These are phyloP conservation scores for Diaporthe citriasiana DNA, from an alignment of 2,329 filamentous ascomycete genomes.

Conservation along the genomic window DNA sequence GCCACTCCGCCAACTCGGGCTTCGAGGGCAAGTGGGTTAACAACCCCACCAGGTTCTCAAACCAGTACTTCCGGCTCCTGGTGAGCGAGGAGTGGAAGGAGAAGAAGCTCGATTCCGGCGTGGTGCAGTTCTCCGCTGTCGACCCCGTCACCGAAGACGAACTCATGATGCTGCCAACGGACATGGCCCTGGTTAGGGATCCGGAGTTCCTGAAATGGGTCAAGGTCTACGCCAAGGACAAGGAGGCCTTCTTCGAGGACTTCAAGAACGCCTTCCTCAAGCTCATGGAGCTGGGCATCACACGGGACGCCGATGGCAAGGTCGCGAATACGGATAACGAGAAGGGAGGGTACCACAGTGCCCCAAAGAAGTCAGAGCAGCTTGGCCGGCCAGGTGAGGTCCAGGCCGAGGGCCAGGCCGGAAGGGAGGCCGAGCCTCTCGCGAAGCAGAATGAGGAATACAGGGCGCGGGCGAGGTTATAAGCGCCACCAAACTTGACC, in stretches of 20 bases:
- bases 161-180: conserved; percentile 77
- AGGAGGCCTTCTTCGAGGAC: conserved; percentile 73
- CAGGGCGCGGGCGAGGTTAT: conserved; percentile 56
- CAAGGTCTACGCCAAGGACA: conserved; percentile 70
- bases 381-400: conserved; percentile 51
- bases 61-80: conserved; percentile 54
- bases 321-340: conserved; percentile 70
- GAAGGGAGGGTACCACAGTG: conserved; percentile 56
- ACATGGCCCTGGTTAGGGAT: conserved; percentile 71
- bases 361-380: conserved; percentile 50
- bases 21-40: conserved; percentile 56
- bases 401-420: conserved; percentile 48
- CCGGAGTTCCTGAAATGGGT: conserved; percentile 68
- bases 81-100: conserved; percentile 56
- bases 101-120: conserved; percentile 64
- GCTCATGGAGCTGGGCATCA: conserved; percentile 72
- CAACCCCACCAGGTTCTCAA: conserved; percentile 55
- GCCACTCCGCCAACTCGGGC: conserved; percentile 63
- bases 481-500: conserved; percentile 18
- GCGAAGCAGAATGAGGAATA: conserved; percentile 54
- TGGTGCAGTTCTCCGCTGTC: conserved; percentile 71
- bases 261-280: conserved; percentile 72
- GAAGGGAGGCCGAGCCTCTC: conserved; percentile 57
- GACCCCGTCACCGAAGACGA: conserved; percentile 69
- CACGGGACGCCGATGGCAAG: conserved; percentile 64